These are phyloP conservation scores for Pigoraptor vietnamica DNA, from an alignment of 78 protist genomes.

Conservation along the genomic window DNA sequence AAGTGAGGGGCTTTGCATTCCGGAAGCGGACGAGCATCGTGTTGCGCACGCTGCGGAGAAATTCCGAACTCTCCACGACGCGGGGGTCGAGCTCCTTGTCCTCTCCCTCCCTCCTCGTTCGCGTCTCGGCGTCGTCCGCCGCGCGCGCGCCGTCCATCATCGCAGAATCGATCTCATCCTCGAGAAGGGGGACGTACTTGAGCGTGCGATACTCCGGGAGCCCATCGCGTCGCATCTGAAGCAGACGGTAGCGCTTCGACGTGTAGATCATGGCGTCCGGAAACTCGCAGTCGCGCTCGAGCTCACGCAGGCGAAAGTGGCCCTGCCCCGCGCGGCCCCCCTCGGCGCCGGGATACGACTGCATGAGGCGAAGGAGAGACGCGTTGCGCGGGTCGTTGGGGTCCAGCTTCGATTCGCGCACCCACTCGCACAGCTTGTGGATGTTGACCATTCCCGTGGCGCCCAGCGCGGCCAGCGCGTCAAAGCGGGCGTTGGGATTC, in stretches of 20 bases:
- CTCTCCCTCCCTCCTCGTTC: background rate
- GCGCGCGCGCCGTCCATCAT: background rate
- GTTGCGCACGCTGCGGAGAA: background rate
- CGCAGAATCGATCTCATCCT: background rate
- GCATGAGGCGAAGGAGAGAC: background rate
- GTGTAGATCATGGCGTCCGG: background rate
- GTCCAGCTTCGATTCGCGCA: background rate
- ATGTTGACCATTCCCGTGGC: background rate
- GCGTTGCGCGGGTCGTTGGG: conserved; percentile 9
- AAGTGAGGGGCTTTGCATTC: background rate
- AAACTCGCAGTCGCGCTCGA: background rate
- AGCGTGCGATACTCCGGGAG: background rate
- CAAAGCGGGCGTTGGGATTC: background rate
- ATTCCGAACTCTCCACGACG: background rate
- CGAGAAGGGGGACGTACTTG: background rate
- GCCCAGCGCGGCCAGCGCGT: background rate
- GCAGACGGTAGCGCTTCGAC: background rate
- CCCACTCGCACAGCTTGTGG: background rate
- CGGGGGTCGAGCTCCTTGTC: background rate
- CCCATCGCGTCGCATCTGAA: background rate
- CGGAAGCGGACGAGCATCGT: background rate
- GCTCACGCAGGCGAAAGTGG: background rate
- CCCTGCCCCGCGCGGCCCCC: background rate
- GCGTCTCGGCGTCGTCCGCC: background rate
- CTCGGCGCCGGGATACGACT: background rate